Evolutionary conservation across 768 basidiomycete species (phyloP), one percentile per base, ranked within the genome.

Genomic region (Auricularia sp.): DNA sequence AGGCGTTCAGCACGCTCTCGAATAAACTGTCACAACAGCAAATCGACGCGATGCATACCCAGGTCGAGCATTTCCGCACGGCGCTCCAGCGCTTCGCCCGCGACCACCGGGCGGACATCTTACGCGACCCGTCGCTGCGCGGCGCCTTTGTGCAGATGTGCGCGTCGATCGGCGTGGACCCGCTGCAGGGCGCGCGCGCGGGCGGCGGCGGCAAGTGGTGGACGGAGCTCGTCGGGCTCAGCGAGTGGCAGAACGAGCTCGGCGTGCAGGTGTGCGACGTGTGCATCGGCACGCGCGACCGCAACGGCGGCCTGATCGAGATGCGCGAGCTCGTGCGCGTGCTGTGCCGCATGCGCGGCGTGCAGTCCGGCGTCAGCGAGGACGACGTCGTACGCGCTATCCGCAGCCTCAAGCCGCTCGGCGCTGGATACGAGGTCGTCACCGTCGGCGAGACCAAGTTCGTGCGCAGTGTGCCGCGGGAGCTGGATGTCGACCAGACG

Each of bases 141-240:
- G 89, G 88, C 79, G 88, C 86, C 21, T 98, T 98, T 76, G 91
- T 94, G 68, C 88, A 91, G 65, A 97, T 99, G 93, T 99, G 97
- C 72, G 83, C 89, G 2, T 87, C 88, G 16, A 91, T 99, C 64
- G 93, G 93, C 36, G 93, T 99, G 29, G 97, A 98, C 73, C 95
- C 96, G 1, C 83, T 98, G 23, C 88, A 91, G 1, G 93, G 92
- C 0, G 89, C 91, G 0, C 78, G 88, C 51, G 86, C 86, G 70
- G 91, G 90, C 43, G 92, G 93, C 23, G 14, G 54, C 34, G 39
- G 47, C 47, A 51, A 51, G 2, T 91, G 91, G 85, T 97, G 93
- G 92, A 87, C 88, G 2, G 93, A 95, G 72, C 77, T 93, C 71
- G 82, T 78, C 3, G 74, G 75, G 12, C 75, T 97, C 63, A 87